Percentiles rank a stretch among this genome's conserved stretches.
phyloP scores from a whole-genome alignment of 495 filamentous ascomycete genomes.

The Barbatosphaeria neglecta region DNA sequence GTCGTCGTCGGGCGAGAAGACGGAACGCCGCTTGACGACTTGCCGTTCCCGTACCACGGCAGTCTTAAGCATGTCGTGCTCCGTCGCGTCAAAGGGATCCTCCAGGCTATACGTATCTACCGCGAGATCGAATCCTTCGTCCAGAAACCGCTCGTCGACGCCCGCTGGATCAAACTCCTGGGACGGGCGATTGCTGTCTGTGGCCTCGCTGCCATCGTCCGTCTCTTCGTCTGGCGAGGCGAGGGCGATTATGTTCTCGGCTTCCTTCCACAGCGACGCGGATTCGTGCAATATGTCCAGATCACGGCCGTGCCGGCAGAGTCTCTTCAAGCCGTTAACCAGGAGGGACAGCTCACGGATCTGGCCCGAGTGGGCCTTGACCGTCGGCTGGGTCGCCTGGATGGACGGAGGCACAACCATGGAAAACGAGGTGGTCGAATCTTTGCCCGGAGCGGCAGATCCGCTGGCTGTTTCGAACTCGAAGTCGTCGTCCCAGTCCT shows the following conservation, averaged over 20 bases:
- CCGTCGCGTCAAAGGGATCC: slow-evolving; percentile 22
- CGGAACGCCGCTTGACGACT: slow-evolving; percentile 36
- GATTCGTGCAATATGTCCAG: slow-evolving; percentile 55
- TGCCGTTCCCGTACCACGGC: slow-evolving; percentile 31
- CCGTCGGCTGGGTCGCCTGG: slow-evolving; percentile 70
- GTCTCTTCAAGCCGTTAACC: slow-evolving; percentile 53
- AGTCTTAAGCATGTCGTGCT: slow-evolving; percentile 26
- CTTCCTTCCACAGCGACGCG: slow-evolving; percentile 66
- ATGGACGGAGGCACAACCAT: slow-evolving; percentile 77
- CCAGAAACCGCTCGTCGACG: slow-evolving; percentile 45
- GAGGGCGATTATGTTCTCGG: slow-evolving; percentile 76
- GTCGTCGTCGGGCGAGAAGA: slow-evolving; percentile 52
- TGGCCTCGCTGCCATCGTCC: slow-evolving; percentile 30
- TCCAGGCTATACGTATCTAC: slow-evolving; percentile 17
- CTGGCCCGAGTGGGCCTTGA: slow-evolving; percentile 76
- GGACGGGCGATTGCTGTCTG: slow-evolving; percentile 13
- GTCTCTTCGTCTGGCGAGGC: slow-evolving; percentile 73
- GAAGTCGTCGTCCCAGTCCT: slow-evolving; percentile 82
- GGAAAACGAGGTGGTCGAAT: slow-evolving; percentile 35
- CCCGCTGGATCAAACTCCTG: slow-evolving; percentile 15
- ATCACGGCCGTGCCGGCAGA: slow-evolving; percentile 62
- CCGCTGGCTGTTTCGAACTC: slow-evolving; percentile 53
- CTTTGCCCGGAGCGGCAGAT: slow-evolving; percentile 21
- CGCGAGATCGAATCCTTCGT: slow-evolving; percentile 39
- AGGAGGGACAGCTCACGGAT: slow-evolving; percentile 74